phyloP scores from a whole-genome alignment of 2,329 filamentous ascomycete species.

The Calonectria pseudoturangicola region DNA sequence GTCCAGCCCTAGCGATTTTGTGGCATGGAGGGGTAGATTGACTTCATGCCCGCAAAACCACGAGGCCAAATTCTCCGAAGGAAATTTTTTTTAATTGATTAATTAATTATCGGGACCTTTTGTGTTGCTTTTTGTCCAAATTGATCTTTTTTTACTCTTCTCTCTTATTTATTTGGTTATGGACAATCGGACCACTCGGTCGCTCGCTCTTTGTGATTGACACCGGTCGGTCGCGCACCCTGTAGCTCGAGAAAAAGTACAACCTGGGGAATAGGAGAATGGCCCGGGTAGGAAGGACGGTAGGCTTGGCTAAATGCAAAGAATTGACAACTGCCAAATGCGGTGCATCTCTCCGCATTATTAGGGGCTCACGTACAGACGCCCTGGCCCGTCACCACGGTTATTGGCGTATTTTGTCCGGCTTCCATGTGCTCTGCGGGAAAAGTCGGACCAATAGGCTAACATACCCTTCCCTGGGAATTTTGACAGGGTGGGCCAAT shows the following conservation, averaged over 20 bases:
- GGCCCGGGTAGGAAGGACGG: neutral
- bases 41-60: neutral
- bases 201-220: neutral
- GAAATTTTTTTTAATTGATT: neutral
- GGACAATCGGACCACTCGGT: neutral
- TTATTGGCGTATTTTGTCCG: neutral
- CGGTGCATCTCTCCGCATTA: too few species aligned
- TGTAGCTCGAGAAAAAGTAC: neutral
- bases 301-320: neutral
- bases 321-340: neutral
- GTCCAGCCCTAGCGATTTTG: neutral
- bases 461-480: neutral
- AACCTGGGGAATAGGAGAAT: neutral
- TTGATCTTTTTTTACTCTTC: neutral
- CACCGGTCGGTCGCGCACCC: neutral
- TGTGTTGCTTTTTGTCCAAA: too few species aligned
- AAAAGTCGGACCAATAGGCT: conserved; percentile 23
- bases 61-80: neutral
- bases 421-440: neutral
- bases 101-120: neutral
- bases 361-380: too few species aligned
- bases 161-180: conserved; percentile 3
- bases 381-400: too few species aligned
- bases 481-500: conserved; percentile 5
- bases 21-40: conserved; percentile 6